Base-by-base conservation (phyloP, 371 early-diverging fungal species). In the Haplosporangium sp. region DNA sequence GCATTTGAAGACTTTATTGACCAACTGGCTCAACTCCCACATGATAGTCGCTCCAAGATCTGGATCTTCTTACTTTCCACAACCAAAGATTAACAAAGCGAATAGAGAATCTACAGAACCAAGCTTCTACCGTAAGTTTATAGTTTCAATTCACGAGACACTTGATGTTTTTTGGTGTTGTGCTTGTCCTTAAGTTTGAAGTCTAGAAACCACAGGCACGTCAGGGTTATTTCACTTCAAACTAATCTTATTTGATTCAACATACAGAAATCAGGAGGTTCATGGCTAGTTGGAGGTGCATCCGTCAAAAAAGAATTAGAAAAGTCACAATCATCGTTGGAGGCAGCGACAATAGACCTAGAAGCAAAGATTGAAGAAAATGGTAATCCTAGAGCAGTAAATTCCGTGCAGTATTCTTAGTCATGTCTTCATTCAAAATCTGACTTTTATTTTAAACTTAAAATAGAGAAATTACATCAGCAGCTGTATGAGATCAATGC, bases 71-170 rank as follows among this genome's bases (percentile, higher is more conserved):
- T 44, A 83, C 86, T 0, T 91, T 89, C 67, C 92, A 91, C 58
- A 91, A 90, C 63, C 89, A 91, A 65, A 87, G 92, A 27, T 67
- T 91, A 50, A 89, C 90, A 2, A 91, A 88, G 48, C 90, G 92
- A 34, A 91, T 91, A 37, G 88, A 90, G 60, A 86, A 87, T 37
- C 82, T 91, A 19, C 92, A 90, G 65, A 89, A 84, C 11, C 82
- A 73, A 42, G 88, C 87, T 2, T 76, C 87, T 58, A 82, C 87
- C 62, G 84, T 83, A 72, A 37, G 61, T 35, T 20, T 59, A 1
- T 37, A 2, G 10, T 61, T 17, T 7, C 27, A n/a, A 11, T n/a
- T 4, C 20, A 53, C 35, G 42, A 17, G 47, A n/a, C 8, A 61
- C 6, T 42, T n/a, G 38, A 27, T 27, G 27, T 27, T 27, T 27